Evolutionary conservation across 768 basidiomycete species (phyloP).

Genomic region (Boletus bicolor): DNA sequence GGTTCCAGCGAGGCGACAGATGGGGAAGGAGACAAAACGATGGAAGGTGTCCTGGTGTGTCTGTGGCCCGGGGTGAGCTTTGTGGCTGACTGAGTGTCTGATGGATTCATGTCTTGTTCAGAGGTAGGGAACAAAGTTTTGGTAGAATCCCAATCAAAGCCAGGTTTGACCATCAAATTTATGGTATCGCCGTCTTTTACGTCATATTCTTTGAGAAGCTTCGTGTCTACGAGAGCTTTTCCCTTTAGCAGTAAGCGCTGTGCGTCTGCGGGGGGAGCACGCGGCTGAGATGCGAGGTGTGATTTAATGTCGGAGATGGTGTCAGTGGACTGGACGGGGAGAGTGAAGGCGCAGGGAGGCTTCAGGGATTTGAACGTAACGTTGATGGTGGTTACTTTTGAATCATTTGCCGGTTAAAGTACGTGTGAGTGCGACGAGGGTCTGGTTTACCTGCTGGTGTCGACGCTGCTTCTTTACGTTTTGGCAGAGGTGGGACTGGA

Average conservation of each 20-base stretch:
- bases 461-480: slow-evolving; percentile 40
- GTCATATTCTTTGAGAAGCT: slow-evolving; percentile 88
- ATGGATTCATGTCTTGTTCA: slow-evolving; percentile 17
- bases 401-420: slow-evolving; percentile 9
- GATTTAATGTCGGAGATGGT: slow-evolving; percentile 77
- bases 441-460: slow-evolving; percentile 29
- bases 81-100: slow-evolving; percentile 22
- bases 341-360: slow-evolving; percentile 71
- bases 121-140: slow-evolving; percentile 30
- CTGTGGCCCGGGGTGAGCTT: slow-evolving; percentile 33
- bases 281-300: slow-evolving; percentile 61
- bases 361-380: slow-evolving; percentile 92
- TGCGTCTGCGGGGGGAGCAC: slow-evolving; percentile 72
- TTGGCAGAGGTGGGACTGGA: slow-evolving; percentile 58
- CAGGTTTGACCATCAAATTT: slow-evolving; percentile 84
- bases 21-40: slow-evolving; percentile 76
- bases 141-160: slow-evolving; percentile 60
- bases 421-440: background rate
- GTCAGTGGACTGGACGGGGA: slow-evolving; percentile 77
- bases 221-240: slow-evolving; percentile 85
- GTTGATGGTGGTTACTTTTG: slow-evolving; percentile 37
- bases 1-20: slow-evolving; percentile 41
- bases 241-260: slow-evolving; percentile 92
- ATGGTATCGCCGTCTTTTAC: slow-evolving; percentile 78
- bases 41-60: slow-evolving; percentile 71